Base-by-base conservation (phyloP, 768 basidiomycete species). In the Rhizopogon salebrosus region DNA sequence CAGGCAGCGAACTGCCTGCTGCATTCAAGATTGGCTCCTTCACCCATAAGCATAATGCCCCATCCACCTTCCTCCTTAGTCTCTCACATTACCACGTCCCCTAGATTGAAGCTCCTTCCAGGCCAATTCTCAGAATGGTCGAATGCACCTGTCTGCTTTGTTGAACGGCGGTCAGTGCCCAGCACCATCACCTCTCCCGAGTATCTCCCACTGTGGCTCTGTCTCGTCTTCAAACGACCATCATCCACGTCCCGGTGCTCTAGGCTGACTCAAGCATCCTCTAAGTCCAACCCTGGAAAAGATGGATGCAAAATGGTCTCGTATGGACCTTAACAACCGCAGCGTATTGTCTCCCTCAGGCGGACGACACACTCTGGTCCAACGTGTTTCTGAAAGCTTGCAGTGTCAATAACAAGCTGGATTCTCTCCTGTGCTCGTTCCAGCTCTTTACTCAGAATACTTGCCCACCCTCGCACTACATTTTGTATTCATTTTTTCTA, bases 251-350 rank as follows among this genome's bases (percentile, higher is more conserved):
- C 75, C 84, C 10, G 59, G 68, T 9, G 73, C 71, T 18, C 42
- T 73, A 4, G 66, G 72, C 1, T 67, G 75, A 13, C 72, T 85
- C 54, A 90, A 90, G 67, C 78, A 88, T 20, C 78, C 87, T 16
- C 66, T 87, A 42, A 90, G 87, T 62, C 85, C 86, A 3, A 77
- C 75, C 1, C 74, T 79, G 0, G 85, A 87, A 35, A 86, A 89
- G 38, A 56, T 71, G 41, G 78, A 77, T 5, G 73, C 62, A 48
- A 90, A 90, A 72, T 83, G 88, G 13, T 74, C 84, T 14, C 74
- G 87, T 42, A 68, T 86, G 8, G 86, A 86, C 35, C 35, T 63
- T 4, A 59, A 70, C 18, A 78, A 80, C 60, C 80, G 80, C 22
- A 72, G 80, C 22, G 72, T 67, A 13, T 76, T 79, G 9, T 83